These are phyloP conservation scores for Neoarthrinium moseri DNA, from an alignment of 2,329 filamentous ascomycete genomes.

Conservation along the genomic window DNA sequence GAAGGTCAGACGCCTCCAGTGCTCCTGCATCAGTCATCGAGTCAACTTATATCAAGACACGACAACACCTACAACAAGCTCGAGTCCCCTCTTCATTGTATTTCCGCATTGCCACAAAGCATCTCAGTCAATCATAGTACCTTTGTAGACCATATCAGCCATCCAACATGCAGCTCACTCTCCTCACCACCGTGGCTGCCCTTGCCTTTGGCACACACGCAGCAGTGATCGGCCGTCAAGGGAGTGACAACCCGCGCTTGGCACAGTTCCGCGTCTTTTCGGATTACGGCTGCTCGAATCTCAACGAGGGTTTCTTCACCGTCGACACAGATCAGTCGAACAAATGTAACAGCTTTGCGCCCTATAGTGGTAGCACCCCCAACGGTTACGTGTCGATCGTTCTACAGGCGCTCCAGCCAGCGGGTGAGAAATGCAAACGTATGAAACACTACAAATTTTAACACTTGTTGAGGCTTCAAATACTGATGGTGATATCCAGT, in stretches of 20 bases:
- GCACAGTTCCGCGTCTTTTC: conserved; percentile 12
- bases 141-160: no score
- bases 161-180: conserved; percentile 1
- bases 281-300: conserved; percentile 5
- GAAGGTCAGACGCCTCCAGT: neutral
- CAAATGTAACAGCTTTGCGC: conserved; percentile 3
- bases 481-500: neutral
- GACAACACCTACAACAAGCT: no score
- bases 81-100: no score
- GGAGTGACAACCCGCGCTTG: conserved; percentile 10
- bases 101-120: no score
- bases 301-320: conserved; percentile 13
- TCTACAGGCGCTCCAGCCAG: neutral
- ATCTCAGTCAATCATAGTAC: no score
- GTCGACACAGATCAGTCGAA: conserved; percentile 9
- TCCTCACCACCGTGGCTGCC: conserved; percentile 1
- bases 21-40: neutral
- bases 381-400: conserved; percentile 6
- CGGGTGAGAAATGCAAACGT: conserved; percentile 8
- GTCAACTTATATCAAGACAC: no score
- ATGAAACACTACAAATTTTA: neutral
- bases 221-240: conserved; percentile 9
- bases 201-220: conserved; percentile 1
- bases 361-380: neutral
- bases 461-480: neutral